Conservation (phyloP, 192 early-diverging fungal species). For the Gaertneriomyces sp. region DNA sequence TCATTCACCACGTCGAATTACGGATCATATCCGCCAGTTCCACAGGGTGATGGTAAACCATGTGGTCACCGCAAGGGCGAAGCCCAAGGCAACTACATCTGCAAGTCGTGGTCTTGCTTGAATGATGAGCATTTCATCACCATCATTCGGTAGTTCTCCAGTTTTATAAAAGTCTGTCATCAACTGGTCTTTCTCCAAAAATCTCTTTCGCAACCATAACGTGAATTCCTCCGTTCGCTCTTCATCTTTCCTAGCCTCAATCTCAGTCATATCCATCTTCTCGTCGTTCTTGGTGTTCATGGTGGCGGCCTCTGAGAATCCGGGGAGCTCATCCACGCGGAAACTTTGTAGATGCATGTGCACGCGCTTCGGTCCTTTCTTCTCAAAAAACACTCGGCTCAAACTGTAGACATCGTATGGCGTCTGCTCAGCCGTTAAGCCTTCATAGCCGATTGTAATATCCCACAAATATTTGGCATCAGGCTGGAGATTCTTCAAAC, state of each 20-base stretch:
- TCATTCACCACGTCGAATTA: not conserved
- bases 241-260: slow-evolving; percentile 43
- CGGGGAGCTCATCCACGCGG: slow-evolving; percentile 26
- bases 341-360: slow-evolving; percentile 67
- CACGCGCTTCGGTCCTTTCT: slow-evolving; percentile 69
- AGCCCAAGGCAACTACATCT: slow-evolving; percentile 2
- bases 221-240: slow-evolving; percentile 53
- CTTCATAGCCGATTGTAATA: slow-evolving; percentile 84
- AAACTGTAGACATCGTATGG: slow-evolving; percentile 83
- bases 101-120: slow-evolving; percentile 10
- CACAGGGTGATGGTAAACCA: not conserved
- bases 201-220: slow-evolving; percentile 72
- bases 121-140: slow-evolving; percentile 17
- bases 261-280: slow-evolving; percentile 6
- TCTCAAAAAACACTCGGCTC: slow-evolving; percentile 68
- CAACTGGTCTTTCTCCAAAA: slow-evolving; percentile 79
- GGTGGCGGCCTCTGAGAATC: slow-evolving; percentile 31
- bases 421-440: slow-evolving; percentile 63
- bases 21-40: slow-evolving; percentile 5
- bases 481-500: slow-evolving; percentile 61
- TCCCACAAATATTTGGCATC: slow-evolving; percentile 77
- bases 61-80: not conserved
- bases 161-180: slow-evolving; percentile 75
- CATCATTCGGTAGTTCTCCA: slow-evolving; percentile 58
- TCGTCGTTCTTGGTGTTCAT: slow-evolving; percentile 15